These are phyloP conservation scores for Melampsora americana DNA, from an alignment of 1,284 basidiomycete species.

Conservation along the genomic window DNA sequence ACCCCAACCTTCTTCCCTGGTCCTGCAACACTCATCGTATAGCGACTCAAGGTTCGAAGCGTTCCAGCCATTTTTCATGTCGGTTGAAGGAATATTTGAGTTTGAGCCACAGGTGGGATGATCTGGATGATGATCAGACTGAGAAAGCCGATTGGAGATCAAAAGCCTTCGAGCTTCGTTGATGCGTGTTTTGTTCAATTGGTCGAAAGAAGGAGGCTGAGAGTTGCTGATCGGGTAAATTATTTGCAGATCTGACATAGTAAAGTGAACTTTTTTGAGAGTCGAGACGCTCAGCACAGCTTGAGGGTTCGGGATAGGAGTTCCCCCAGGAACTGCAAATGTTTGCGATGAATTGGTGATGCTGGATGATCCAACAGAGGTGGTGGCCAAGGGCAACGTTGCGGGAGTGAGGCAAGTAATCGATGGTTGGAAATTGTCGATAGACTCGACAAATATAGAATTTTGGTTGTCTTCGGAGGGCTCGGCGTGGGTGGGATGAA, in stretches of 20 bases:
- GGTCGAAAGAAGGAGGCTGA: conserved; percentile 53
- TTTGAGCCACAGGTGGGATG: conserved; percentile 60
- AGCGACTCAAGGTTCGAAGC: conserved; percentile 73
- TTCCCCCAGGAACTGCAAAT: conserved; percentile 2
- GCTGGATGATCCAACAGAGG: conserved; percentile 55
- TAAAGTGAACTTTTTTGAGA: conserved; percentile 51
- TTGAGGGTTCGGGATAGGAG: conserved; percentile 15
- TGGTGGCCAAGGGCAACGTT: background rate
- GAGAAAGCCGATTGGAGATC: conserved; percentile 74
- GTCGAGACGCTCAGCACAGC: conserved; percentile 46
- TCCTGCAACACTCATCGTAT: conserved; percentile 73
- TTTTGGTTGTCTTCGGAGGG: conserved; percentile 10
- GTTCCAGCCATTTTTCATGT: conserved; percentile 69
- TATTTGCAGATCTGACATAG: conserved; percentile 50
- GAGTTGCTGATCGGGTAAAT: conserved; percentile 52
- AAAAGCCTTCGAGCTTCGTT: conserved; percentile 68
- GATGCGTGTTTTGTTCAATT: conserved; percentile 81
- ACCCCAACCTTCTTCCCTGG: conserved; percentile 66
- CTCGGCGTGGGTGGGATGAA: background rate
- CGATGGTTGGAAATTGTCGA: background rate
- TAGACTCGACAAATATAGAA: background rate
- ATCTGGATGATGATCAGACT: conserved; percentile 69
- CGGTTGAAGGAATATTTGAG: conserved; percentile 57
- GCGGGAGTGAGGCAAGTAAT: conserved; percentile 12
- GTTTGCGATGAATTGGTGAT: background rate